These are phyloP conservation scores for Juglanconis juglandina DNA, from an alignment of 2,329 filamentous ascomycete species.

Conservation along the genomic window DNA sequence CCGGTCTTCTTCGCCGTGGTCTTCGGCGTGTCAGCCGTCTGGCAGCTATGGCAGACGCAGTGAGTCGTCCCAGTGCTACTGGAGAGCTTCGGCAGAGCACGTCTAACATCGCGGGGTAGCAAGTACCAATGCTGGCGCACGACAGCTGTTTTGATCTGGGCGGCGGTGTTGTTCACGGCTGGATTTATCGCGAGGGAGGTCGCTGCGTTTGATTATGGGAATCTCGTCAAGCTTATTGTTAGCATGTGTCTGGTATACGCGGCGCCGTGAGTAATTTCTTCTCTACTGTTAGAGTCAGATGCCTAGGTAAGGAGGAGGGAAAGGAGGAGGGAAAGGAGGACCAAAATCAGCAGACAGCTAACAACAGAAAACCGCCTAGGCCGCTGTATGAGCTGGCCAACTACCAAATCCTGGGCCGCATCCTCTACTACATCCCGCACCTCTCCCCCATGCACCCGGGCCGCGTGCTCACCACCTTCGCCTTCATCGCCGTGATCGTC, in stretches of 20 bases:
- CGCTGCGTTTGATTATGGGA: constrained; percentile 46
- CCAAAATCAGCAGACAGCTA: not conserved
- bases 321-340: not conserved
- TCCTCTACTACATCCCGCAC: constrained; percentile 61
- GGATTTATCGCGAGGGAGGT: constrained; percentile 47
- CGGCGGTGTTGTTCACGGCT: constrained; percentile 42
- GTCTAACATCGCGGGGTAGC: constrained; percentile 13
- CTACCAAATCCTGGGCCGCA: constrained; percentile 60
- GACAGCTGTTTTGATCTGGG: constrained; percentile 45
- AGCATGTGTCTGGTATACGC: constrained; percentile 36
- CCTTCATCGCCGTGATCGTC: constrained; percentile 40
- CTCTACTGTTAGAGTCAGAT: no score
- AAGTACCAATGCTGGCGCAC: constrained; percentile 50
- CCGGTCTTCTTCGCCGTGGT: constrained; percentile 44
- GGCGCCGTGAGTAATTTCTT: constrained; percentile 25
- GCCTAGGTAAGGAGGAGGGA: no score
- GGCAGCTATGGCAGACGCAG: constrained; percentile 43
- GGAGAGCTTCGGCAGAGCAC: not conserved
- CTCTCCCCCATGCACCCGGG: constrained; percentile 50
- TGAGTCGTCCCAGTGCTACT: constrained; percentile 31
- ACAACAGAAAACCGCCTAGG: constrained; percentile 27
- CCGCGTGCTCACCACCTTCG: constrained; percentile 44
- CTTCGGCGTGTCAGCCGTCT: constrained; percentile 34
- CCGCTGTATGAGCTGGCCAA: constrained; percentile 62
- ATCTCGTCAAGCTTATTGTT: constrained; percentile 39